A percentile compares a stretch with the other conserved stretches of the same genome.
These are phyloP conservation scores for Aspergillus sp. DNA, from an alignment of 2,329 filamentous ascomycete species.

Conservation along the genomic window DNA sequence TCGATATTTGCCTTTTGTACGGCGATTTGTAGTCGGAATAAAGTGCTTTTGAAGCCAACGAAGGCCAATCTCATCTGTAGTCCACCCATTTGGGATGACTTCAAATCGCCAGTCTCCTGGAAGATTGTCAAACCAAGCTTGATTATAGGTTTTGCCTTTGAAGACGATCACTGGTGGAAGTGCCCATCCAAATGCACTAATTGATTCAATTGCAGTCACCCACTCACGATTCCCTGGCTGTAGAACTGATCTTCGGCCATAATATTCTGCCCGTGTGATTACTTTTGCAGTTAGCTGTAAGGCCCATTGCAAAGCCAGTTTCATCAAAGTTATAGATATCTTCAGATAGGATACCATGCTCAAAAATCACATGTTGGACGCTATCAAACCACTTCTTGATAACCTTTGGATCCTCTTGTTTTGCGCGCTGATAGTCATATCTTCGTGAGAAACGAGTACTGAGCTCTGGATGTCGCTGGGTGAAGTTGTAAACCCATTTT, in stretches of 20 bases:
- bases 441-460: not conserved
- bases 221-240: constrained; percentile 6
- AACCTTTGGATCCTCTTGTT: not conserved
- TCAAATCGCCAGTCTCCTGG: constrained; percentile 2
- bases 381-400: constrained; percentile 6
- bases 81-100: constrained; percentile 26
- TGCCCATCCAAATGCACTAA: not conserved
- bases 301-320: constrained; percentile 1
- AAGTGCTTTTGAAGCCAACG: constrained; percentile 30
- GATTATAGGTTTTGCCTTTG: constrained; percentile 5
- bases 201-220: not conserved
- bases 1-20: not conserved
- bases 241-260: constrained; percentile 3
- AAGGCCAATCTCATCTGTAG: constrained; percentile 27
- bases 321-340: constrained; percentile 8
- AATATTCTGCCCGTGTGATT: too few species aligned
- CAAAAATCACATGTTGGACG: too few species aligned
- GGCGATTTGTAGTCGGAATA: constrained; percentile 21
- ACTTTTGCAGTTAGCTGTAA: constrained; percentile 1
- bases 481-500: constrained; percentile 1
- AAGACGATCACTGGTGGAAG: constrained; percentile 4
- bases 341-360: constrained; percentile 3
- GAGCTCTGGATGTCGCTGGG: not conserved
- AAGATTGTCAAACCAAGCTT: constrained; percentile 4
- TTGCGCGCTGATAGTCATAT: constrained; percentile 1